Conservation (phyloP, 2,329 filamentous ascomycete genomes). For the Chrysosporium keratinophilum region DNA sequence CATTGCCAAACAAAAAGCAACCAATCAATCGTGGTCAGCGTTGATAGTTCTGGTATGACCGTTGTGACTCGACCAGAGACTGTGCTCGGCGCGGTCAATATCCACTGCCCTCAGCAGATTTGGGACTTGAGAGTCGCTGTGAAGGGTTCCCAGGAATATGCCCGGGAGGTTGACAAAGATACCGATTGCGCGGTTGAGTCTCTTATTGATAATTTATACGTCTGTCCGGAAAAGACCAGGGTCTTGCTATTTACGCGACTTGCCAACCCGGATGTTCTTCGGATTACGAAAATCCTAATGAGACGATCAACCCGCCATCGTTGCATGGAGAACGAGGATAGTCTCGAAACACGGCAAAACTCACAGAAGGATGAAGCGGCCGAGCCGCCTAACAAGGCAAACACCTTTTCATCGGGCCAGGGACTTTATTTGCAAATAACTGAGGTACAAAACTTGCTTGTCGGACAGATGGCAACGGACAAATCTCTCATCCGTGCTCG, state of each 20-base stretch:
- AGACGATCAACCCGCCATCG: constrained; percentile 28
- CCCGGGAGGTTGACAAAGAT: constrained; percentile 18
- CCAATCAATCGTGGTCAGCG: constrained; percentile 25
- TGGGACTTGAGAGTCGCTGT: constrained; percentile 34
- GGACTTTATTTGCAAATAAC: constrained; percentile 28
- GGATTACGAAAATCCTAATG: constrained; percentile 28
- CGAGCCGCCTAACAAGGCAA: constrained; percentile 9
- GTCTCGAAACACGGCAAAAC: neutral
- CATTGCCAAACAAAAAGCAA: constrained; percentile 28
- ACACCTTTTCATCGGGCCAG: constrained; percentile 10
- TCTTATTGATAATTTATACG: constrained; percentile 28
- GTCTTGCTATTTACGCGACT: constrained; percentile 24
- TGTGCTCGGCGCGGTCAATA: constrained; percentile 27
- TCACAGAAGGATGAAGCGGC: constrained; percentile 12
- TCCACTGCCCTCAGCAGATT: constrained; percentile 31
- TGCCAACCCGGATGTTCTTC: constrained; percentile 20
- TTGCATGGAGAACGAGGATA: constrained; percentile 7
- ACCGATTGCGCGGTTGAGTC: constrained; percentile 23
- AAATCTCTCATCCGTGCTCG: constrained; percentile 23
- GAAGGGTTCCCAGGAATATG: constrained; percentile 22
- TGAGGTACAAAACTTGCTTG: constrained; percentile 31
- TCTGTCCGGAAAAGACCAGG: constrained; percentile 22
- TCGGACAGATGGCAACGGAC: constrained; percentile 19
- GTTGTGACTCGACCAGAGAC: constrained; percentile 21
- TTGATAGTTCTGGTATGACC: constrained; percentile 27